A percentile compares a stretch with the other conserved stretches of the same genome.
Conservation (phyloP, 2,329 filamentous ascomycete genomes). For the Thielaviopsis musarum region DNA sequence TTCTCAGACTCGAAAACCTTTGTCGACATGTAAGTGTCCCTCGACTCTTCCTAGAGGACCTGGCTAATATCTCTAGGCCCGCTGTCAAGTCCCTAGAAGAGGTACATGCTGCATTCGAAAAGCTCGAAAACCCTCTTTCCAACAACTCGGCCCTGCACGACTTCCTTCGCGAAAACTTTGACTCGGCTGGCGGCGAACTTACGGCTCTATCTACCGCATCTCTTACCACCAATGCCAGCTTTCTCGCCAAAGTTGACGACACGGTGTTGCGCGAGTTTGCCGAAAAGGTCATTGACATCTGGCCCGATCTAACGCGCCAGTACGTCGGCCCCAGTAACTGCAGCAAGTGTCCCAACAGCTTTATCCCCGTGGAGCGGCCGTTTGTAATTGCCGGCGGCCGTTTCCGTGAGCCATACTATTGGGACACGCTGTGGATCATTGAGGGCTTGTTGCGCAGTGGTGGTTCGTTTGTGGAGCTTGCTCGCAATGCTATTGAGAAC, state of each 20-base stretch:
- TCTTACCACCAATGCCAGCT: conserved; percentile 38
- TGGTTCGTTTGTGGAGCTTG: conserved; percentile 44
- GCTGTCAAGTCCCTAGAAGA: conserved; percentile 41
- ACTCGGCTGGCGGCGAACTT: conserved; percentile 45
- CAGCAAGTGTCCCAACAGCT: conserved; percentile 44
- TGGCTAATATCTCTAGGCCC: conserved; percentile 25
- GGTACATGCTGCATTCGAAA: conserved; percentile 42
- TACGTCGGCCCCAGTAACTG: conserved; percentile 39
- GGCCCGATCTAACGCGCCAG: conserved; percentile 47
- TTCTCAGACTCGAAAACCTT: conserved; percentile 56
- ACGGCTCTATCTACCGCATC: conserved; percentile 32
- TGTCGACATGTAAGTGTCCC: conserved; percentile 42
- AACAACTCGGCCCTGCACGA: conserved; percentile 46
- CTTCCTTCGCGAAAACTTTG: conserved; percentile 48
- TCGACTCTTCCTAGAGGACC: neutral
- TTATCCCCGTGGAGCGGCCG: conserved; percentile 47
- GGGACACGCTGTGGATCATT: conserved; percentile 54
- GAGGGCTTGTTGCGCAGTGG: conserved; percentile 48
- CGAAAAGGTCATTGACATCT: conserved; percentile 48
- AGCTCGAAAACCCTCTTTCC: conserved; percentile 40
- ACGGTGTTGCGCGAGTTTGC: conserved; percentile 42
- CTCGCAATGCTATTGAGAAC: conserved; percentile 52
- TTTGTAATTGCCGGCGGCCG: conserved; percentile 58
- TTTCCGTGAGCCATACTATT: conserved; percentile 55
- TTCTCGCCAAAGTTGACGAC: conserved; percentile 40